phyloP scores from a whole-genome alignment of 176 grass and related monocot genomes.

The Olyra latifolia region DNA sequence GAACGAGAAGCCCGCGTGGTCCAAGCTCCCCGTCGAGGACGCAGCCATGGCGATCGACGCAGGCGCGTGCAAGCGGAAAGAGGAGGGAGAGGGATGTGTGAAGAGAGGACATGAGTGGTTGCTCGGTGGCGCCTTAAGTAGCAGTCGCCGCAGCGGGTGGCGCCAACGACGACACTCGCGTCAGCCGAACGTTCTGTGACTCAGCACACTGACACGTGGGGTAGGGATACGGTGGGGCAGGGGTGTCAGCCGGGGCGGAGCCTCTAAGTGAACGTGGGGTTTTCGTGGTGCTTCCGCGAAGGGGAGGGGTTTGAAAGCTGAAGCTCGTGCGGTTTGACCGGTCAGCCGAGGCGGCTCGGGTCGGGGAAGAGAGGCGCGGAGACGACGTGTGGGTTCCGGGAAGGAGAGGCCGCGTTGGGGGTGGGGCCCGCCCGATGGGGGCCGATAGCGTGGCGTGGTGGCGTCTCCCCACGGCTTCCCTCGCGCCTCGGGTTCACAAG shows the following conservation, averaged over 20 bases:
- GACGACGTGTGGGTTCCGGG: slow-evolving; percentile 31
- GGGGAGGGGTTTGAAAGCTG: slow-evolving; percentile 32
- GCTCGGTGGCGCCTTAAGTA: slow-evolving; percentile 31
- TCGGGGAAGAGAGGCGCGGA: not conserved
- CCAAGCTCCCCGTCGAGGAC: slow-evolving; percentile 58
- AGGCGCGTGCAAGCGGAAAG: not conserved
- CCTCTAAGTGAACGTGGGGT: not conserved
- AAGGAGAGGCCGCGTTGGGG: slow-evolving; percentile 35
- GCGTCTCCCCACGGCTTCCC: no score
- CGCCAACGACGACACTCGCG: not conserved
- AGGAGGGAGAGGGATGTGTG: not conserved
- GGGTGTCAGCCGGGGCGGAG: not conserved
- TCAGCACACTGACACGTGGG: not conserved
- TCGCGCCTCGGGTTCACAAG: no score
- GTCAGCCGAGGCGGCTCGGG: slow-evolving; percentile 42
- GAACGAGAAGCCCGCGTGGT: slow-evolving; percentile 64
- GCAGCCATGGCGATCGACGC: slow-evolving; percentile 31
- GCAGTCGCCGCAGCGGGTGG: not conserved
- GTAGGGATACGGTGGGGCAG: accelerated
- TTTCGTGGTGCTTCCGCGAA: slow-evolving; percentile 30
- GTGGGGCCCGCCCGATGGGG: not conserved
- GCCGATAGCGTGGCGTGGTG: not conserved
- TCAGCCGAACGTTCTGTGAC: no score
- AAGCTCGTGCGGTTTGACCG: slow-evolving; percentile 60
- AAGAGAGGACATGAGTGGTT: slow-evolving; percentile 31